Evolutionary conservation across 2,329 filamentous ascomycete species (phyloP), one percentile per base, ranked within the genome.

Genomic region (Cordyceps fumosorosea): DNA sequence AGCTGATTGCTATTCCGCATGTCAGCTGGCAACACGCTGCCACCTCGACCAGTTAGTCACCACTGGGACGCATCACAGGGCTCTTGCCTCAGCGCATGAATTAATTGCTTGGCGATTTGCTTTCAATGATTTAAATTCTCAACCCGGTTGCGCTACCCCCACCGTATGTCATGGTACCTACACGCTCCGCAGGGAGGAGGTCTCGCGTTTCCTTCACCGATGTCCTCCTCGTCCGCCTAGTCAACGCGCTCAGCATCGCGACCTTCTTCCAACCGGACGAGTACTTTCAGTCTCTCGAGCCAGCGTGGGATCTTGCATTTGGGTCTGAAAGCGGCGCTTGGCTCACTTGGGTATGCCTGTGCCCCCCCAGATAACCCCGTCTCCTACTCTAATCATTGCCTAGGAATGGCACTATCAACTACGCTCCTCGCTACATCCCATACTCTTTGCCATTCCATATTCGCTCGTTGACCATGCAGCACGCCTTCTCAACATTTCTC

Each of bases 211-310:
- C 76, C 59, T 64, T 75, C 5, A 69, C 67, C 54, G 64, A 70
- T 64, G 74, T 85, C 60, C 68, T 97, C 67, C 80, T 84, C 47
- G 83, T 96, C 65, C 90, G 95, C 60, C 81, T 93, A 66, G 74
- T 90, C 72, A 96, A 96, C 77, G 87, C 91, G 37, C 80, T 95
- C 68, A 85, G 81, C 65, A 80, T 96, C 62, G 81, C 84, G 66
- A 98, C 95, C 22, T 99, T 97, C 74, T 99, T 99, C 77, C 95
- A 99, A 75, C 95, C 95, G 32, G 95, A 99, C 78, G 95, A 99
- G 75, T 98, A 91, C 79, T 99, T 95, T 71, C 95, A 99, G 73
- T 89, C 92, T 1, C 84, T 98, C 51, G 95, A 99, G 77, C 93
- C 95, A 59, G 95, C 95, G 67, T 98, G 93, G 93, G 81, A 87